These are phyloP conservation scores for Globisporangium irregulare DNA, from an alignment of 352 stramenopile genomes.

Conservation along the genomic window DNA sequence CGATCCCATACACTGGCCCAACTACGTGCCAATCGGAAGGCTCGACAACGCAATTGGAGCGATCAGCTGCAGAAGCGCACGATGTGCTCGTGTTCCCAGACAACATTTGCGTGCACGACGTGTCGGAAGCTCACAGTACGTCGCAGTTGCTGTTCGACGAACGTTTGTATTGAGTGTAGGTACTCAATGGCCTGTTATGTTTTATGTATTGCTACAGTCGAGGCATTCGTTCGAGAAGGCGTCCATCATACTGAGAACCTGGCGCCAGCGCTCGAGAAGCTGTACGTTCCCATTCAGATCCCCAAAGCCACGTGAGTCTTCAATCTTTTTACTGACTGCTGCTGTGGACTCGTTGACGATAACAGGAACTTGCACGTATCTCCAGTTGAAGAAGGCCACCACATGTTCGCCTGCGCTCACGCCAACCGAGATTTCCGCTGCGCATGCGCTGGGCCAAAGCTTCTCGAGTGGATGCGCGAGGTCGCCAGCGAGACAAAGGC, in stretches of 20 bases:
- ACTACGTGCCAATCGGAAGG: background rate
- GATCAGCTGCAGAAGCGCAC: constrained; percentile 20
- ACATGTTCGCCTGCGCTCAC: constrained; percentile 75
- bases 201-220: constrained; percentile 21
- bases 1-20: constrained; percentile 37
- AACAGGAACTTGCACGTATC: constrained; percentile 39
- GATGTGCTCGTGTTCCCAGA: constrained; percentile 74
- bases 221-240: constrained; percentile 30
- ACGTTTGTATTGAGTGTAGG: too few species aligned
- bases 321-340: background rate
- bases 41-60: background rate
- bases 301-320: background rate
- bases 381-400: constrained; percentile 34
- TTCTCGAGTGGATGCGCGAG: constrained; percentile 61
- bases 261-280: constrained; percentile 25
- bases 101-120: constrained; percentile 49
- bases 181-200: too few species aligned
- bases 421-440: constrained; percentile 62
- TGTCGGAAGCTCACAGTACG: constrained; percentile 46
- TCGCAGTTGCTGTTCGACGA: background rate
- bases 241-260: constrained; percentile 34
- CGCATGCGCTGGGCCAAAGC: constrained; percentile 63
- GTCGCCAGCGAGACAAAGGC: constrained; percentile 22
- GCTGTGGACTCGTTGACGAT: background rate
- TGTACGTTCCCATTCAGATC: constrained; percentile 20